Evolutionary conservation across 768 basidiomycete genomes (phyloP).

Genomic region (Rickenella mellea): DNA sequence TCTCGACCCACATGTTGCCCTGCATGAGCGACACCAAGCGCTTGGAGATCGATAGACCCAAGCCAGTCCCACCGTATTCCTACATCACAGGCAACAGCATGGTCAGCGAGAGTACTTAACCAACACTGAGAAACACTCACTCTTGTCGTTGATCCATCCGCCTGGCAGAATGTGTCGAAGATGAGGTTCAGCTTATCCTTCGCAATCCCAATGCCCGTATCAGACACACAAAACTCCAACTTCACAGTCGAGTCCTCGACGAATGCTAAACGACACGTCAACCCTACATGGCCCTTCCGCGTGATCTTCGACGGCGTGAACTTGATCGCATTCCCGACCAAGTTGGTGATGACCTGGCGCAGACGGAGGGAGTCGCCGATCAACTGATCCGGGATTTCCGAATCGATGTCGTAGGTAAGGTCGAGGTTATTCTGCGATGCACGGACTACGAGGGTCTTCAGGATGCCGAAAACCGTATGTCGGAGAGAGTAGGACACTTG

Average conservation of each 20-base stretch:
- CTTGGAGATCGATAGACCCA: slow-evolving; percentile 96
- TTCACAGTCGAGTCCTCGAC: slow-evolving; percentile 79
- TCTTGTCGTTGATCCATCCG: slow-evolving; percentile 94
- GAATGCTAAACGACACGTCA: slow-evolving; percentile 74
- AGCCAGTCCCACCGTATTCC: slow-evolving; percentile 96
- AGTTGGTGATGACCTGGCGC: slow-evolving; percentile 90
- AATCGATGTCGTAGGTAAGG: slow-evolving; percentile 92
- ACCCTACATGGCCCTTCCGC: slow-evolving; percentile 80
- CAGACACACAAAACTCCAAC: slow-evolving; percentile 93
- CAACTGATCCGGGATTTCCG: slow-evolving; percentile 91
- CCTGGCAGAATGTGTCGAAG: slow-evolving; percentile 98
- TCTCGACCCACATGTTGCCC: slow-evolving; percentile 98
- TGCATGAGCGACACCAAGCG: slow-evolving; percentile 95
- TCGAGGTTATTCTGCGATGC: slow-evolving; percentile 96
- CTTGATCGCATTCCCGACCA: slow-evolving; percentile 95
- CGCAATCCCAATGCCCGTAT: slow-evolving; percentile 97
- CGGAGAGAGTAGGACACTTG: slow-evolving; percentile 96
- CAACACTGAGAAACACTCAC: slow-evolving; percentile 37
- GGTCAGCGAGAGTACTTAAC: slow-evolving; percentile 6
- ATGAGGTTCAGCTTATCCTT: slow-evolving; percentile 97
- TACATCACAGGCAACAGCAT: slow-evolving; percentile 16
- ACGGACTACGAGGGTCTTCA: slow-evolving; percentile 96
- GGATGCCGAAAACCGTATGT: slow-evolving; percentile 93
- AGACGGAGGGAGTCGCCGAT: slow-evolving; percentile 94
- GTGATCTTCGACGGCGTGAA: slow-evolving; percentile 80